A percentile compares a stretch with the other conserved stretches of the same genome.
Conservation (phyloP, 2,329 filamentous ascomycete genomes). For the Trichoderma koningii region DNA sequence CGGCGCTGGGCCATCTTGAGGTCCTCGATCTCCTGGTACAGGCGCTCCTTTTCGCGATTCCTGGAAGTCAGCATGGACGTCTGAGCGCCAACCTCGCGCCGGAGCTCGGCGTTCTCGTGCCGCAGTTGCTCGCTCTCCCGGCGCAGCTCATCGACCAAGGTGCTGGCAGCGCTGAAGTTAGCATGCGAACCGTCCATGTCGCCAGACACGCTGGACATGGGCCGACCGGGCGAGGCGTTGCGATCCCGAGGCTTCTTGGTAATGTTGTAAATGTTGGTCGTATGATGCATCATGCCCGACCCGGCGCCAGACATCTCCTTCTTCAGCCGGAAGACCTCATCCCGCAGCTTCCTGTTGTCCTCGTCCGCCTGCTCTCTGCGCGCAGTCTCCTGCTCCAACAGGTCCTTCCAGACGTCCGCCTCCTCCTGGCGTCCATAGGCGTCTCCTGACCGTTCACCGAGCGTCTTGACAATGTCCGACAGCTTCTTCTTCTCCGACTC, state of each 20-base stretch:
- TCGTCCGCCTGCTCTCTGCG: constrained; percentile 88
- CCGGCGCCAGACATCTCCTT: constrained; percentile 51
- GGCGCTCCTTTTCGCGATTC: constrained; percentile 89
- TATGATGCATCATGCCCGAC: constrained; percentile 52
- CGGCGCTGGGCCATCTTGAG: constrained; percentile 85
- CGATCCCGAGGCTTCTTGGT: constrained; percentile 52
- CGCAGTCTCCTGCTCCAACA: constrained; percentile 87
- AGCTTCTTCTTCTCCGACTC: constrained; percentile 86
- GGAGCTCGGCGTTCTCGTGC: constrained; percentile 88
- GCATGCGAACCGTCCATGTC: constrained; percentile 55
- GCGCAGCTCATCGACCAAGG: constrained; percentile 74
- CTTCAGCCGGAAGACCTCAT: constrained; percentile 77
- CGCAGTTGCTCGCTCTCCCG: constrained; percentile 73
- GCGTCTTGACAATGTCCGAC: constrained; percentile 70
- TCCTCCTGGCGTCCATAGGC: constrained; percentile 59
- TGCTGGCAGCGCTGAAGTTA: constrained; percentile 61
- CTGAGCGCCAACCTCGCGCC: constrained; percentile 90
- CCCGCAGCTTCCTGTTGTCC: constrained; percentile 78
- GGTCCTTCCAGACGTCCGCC: constrained; percentile 90
- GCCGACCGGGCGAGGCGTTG: constrained; percentile 52
- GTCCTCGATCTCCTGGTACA: constrained; percentile 97
- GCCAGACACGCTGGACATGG: constrained; percentile 52
- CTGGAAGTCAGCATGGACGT: constrained; percentile 96
- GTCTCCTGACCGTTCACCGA: constrained; percentile 54
- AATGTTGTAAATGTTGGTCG: constrained; percentile 68